These are phyloP conservation scores for Byssothecium circinans DNA, from an alignment of 2,329 filamentous ascomycete species.

Conservation along the genomic window DNA sequence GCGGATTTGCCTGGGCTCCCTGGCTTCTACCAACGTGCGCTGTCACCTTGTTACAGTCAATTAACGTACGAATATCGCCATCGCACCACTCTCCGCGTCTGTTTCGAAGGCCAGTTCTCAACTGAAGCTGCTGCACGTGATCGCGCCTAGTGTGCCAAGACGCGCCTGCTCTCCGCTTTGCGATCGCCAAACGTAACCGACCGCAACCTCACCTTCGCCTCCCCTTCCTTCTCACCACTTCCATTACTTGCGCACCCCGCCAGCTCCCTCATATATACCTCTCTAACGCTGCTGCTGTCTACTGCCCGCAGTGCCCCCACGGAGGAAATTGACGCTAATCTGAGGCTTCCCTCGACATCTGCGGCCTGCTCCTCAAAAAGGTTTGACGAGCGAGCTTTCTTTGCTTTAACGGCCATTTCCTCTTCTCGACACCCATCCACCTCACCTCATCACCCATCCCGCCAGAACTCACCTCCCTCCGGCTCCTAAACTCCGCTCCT, in stretches of 20 bases:
- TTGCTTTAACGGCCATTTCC: slow-evolving; percentile 37
- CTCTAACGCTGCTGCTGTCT: neutral
- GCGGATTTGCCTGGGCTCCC: too few species aligned
- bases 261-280: neutral
- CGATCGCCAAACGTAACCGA: neutral
- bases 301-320: neutral
- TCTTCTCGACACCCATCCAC: slow-evolving; percentile 15
- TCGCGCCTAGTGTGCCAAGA: neutral
- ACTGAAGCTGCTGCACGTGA: neutral
- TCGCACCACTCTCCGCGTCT: neutral
- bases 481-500: slow-evolving; percentile 22
- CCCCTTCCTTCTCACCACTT: neutral
- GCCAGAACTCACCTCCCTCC: slow-evolving; percentile 20
- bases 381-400: slow-evolving; percentile 46
- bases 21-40: neutral
- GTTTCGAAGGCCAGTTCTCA: neutral
- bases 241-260: neutral
- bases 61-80: too few species aligned
- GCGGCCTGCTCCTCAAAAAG: slow-evolving; percentile 34
- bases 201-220: neutral
- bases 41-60: neutral
- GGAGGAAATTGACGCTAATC: slow-evolving; percentile 12
- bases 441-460: slow-evolving; percentile 3
- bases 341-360: slow-evolving; percentile 20
- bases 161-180: neutral